Conservation (phyloP, 192 early-diverging fungal genomes). For the Jimgerdemannia lactiflua region DNA sequence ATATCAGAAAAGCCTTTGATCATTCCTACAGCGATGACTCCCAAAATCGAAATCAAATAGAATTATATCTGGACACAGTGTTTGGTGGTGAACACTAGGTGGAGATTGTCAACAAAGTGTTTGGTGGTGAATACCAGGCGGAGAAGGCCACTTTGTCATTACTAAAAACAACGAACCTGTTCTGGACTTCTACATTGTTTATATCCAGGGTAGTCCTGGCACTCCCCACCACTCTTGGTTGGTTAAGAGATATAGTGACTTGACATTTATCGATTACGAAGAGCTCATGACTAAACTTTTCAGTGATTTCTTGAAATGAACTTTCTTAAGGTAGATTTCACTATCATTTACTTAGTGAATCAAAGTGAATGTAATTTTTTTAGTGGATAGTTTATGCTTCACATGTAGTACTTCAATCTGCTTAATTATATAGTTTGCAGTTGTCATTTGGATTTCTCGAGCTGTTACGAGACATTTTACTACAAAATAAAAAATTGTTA, state of each 20-base stretch:
- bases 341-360: neutral
- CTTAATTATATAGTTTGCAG: neutral
- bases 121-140: no score
- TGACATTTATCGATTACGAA: neutral
- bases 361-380: neutral
- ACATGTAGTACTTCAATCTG: neutral
- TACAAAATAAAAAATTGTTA: neutral
- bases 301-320: neutral
- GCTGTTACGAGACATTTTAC: neutral
- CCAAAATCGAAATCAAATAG: neutral
- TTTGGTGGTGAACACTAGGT: neutral
- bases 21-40: neutral
- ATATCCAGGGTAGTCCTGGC: constrained; percentile 3
- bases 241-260: constrained; percentile 3
- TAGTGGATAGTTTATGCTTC: neutral
- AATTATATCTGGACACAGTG: neutral
- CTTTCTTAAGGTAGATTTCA: neutral
- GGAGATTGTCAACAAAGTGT: neutral
- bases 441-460: no score
- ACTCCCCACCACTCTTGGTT: constrained; percentile 9
- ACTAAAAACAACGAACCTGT: neutral
- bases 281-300: neutral
- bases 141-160: neutral
- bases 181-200: constrained; percentile 3
- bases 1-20: constrained; percentile 26